Conservation (phyloP, 225 moss, liverwort and hornwort genomes). For the Takakia lepidozioides region DNA sequence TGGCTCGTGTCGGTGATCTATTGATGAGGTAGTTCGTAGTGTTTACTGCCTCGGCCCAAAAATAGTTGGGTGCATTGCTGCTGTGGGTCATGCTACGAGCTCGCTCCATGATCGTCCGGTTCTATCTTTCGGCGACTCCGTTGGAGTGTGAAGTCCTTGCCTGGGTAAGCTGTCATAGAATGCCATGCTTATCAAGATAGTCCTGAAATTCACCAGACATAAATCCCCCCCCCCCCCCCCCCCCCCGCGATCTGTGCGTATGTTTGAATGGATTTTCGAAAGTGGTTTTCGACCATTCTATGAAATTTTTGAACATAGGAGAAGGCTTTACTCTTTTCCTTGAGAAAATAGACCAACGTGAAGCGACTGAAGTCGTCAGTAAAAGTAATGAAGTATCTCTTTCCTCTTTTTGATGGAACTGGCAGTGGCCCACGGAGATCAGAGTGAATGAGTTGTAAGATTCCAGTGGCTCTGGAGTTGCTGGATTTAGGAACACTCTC, state of each 20-base stretch:
- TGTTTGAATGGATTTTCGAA: not conserved
- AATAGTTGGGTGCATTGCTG: not conserved
- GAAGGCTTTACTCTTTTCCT: not conserved
- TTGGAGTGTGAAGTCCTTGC: not conserved
- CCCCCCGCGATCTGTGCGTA: too few species aligned
- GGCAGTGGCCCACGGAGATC: not conserved
- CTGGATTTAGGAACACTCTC: not conserved
- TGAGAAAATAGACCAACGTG: not conserved
- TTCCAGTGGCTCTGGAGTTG: not conserved
- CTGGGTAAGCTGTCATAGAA: not conserved
- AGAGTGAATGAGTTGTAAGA: not conserved
- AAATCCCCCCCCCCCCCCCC: not conserved
- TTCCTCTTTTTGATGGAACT: not conserved
- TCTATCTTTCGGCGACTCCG: not conserved
- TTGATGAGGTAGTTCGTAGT: slow-evolving; percentile 4
- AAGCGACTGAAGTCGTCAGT: not conserved
- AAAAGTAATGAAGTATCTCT: too few species aligned
- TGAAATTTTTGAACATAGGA: not conserved
- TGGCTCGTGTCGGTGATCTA: not conserved
- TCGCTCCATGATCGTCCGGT: slow-evolving; percentile 1
- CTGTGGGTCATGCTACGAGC: not conserved
- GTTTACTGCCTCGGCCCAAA: not conserved
- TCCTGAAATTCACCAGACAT: not conserved
- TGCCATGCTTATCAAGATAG: not conserved
- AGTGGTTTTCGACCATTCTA: not conserved